Base-by-base conservation (phyloP, 2,329 filamentous ascomycete genomes). In the Sclerotinia borealis region DNA sequence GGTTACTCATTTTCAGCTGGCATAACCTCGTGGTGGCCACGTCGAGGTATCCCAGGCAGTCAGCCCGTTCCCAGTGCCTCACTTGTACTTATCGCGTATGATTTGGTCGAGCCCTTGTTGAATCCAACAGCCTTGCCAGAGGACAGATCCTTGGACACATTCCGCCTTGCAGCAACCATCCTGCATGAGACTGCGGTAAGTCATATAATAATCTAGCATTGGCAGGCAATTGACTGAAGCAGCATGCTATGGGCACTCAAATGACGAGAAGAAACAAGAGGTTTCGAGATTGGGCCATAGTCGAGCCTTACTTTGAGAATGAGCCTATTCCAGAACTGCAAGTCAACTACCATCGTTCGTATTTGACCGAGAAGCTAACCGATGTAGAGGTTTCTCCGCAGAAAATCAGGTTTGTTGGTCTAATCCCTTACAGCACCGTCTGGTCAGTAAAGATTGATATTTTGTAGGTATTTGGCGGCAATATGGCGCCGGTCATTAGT, bases 321-420 rank as follows among this genome's bases (percentile, higher is more conserved):
- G 39, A 56, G 39, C 54, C 39, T 34, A 45, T 56, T 45, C 39
- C 54, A 34, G 39, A 56, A 56, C 19, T 31, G 54, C n/a, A 58
- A 47, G 29, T 34, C 54, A 45, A 45, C 13, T 17, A 4, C 2
- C n/a, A 25, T n/a, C n/a, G n/a, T 25, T 19, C 19, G 0, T 34
- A n/a, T 19, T 56, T 56, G 39, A 22, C 13, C 4, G n/a, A 56
- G 27, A 25, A 43, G 29, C 54, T 56, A 34, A 56, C 31, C 2
- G 19, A 34, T 1, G 13, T 1, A 58, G 54, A 13, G 54, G 54
- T 34, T 56, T 34, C 13, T 56, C 54, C 4, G 54, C 54, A 45
- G 25, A 13, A 19, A 56, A 43, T 19, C 39, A 45, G n/a, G 27
- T 56, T 45, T 56, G n/a, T 34, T 27, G 22, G 11, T 17, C 11